phyloP scores from a whole-genome alignment of 176 grass and related monocot genomes.

The Raddia distichophylla region DNA sequence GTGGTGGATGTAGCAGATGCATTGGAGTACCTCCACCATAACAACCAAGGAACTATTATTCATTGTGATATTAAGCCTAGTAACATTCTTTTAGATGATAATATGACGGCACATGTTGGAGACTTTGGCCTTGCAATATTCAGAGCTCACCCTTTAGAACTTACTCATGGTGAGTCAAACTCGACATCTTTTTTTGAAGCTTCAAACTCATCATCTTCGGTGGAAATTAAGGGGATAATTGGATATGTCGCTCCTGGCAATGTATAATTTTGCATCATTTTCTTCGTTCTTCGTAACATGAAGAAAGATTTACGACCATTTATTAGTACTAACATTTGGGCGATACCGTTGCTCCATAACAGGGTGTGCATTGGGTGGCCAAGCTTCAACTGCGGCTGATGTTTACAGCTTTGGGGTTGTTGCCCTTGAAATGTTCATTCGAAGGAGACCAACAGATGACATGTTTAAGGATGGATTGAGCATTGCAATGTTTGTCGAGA shows the following conservation, averaged over 20 bases:
- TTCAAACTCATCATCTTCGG: too few species aligned
- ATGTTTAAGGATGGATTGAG: slow-evolving; percentile 36
- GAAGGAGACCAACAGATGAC: slow-evolving; percentile 23
- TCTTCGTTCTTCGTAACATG: too few species aligned
- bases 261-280: too few species aligned
- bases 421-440: slow-evolving; percentile 23
- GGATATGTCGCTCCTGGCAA: slow-evolving; percentile 9
- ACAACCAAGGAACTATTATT: neutral
- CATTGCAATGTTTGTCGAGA: neutral
- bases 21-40: neutral
- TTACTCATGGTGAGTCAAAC: too few species aligned
- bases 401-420: slow-evolving; percentile 37
- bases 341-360: too few species aligned
- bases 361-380: neutral
- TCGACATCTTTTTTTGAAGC: too few species aligned
- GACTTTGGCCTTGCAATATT: slow-evolving; percentile 10
- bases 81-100: slow-evolving; percentile 2
- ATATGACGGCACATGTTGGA: slow-evolving; percentile 13
- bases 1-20: neutral
- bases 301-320: too few species aligned
- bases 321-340: too few species aligned
- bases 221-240: neutral
- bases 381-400: neutral
- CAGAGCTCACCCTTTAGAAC: neutral
- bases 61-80: slow-evolving; percentile 19